phyloP scores from a whole-genome alignment of 345 rosid genomes.

The Citrus australasica region DNA sequence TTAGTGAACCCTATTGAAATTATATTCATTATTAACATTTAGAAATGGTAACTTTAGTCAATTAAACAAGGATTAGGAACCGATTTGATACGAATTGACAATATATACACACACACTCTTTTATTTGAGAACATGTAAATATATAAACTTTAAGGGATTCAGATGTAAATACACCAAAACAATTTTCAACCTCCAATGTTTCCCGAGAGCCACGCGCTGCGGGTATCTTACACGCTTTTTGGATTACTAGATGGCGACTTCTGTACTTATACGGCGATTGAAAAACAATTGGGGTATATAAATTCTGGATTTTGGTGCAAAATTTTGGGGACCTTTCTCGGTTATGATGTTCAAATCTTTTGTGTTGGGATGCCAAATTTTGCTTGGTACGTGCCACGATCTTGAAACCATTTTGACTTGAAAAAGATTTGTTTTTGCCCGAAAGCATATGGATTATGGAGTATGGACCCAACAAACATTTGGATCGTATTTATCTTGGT shows the following conservation, averaged over 20 bases:
- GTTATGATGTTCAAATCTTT: background rate
- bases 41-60: no score
- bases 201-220: background rate
- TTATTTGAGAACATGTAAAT: no score
- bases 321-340: background rate
- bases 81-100: no score
- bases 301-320: background rate
- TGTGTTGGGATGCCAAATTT: background rate
- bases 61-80: no score
- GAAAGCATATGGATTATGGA: background rate
- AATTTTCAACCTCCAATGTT: background rate
- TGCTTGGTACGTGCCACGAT: background rate
- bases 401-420: background rate
- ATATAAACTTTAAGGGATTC: no score
- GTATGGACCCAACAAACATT: background rate
- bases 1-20: no score
- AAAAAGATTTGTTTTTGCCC: background rate
- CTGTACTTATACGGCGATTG: background rate
- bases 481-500: background rate
- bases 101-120: no score
- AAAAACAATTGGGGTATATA: background rate
- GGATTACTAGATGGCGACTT: background rate
- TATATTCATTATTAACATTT: no score
- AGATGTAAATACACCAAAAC: no score
- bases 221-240: background rate